Evolutionary conservation across 2,329 filamentous ascomycete genomes (phyloP), one percentile per base, ranked within the genome.

Genomic region (Clarireedia sp.): DNA sequence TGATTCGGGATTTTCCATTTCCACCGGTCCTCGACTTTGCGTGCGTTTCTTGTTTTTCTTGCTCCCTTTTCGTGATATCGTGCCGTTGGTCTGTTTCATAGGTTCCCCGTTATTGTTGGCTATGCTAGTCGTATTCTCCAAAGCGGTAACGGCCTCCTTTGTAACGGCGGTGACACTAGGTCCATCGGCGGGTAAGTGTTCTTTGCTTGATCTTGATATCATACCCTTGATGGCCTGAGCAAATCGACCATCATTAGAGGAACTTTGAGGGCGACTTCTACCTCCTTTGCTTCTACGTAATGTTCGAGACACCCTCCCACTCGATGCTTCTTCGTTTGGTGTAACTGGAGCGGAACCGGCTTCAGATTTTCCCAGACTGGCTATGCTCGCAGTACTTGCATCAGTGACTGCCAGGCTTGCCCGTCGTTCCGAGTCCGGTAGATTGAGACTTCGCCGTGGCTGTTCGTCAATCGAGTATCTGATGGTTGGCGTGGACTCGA

Each of bases 391-490:
- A 17, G 64, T 56, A 38, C 62, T 66, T 10, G 72, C 74, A 33
- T 82, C 78, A 1, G 74, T 76, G 54, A 75, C 73, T 33, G 73
- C 71, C 17, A 78, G 65, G 60, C 81, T 84, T 24, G 74, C 76
- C 14, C 80, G 76, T 16, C 65, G 71, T 46, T 70, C 66, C 16
- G 74, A 74, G 3, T 71, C 70, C 5, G 76, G 72, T 19, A 79
- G 70, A 64, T 75, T 79, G 51, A 73, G 69, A n/a, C 78, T 75
- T 16, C 67, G 73, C 16, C 71, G 67, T 2, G 73, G 72, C 12
- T 72, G 72, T 12, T 84, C 80, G 1, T 85, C 82, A 3, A 72
- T 69, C 7, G 80, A 84, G 57, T 83, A 74, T 21, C 81, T 76
- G 36, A 83, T 74, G 54, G 75, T 73, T 14, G 60, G 59, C 23